A percentile compares a stretch with the other conserved stretches of the same genome.
phyloP scores from a whole-genome alignment of 768 basidiomycete genomes.

The Collybia mongolica region DNA sequence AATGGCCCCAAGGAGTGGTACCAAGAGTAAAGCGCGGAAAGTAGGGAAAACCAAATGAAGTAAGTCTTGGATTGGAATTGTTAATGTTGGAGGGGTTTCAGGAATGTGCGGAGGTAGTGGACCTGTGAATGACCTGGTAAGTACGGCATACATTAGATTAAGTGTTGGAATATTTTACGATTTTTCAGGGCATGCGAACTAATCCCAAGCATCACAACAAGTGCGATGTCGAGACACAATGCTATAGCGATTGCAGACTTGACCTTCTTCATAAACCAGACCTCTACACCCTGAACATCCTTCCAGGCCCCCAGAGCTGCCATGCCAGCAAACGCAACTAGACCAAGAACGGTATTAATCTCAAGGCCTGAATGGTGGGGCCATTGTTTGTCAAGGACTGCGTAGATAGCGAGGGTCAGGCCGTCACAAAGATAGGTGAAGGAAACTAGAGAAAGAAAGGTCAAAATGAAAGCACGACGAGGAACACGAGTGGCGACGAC shows the following conservation, averaged over 20 bases:
- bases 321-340: slow-evolving; percentile 68
- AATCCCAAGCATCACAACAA: slow-evolving; percentile 54
- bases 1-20: slow-evolving; percentile 60
- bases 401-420: slow-evolving; percentile 62
- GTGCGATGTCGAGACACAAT: slow-evolving; percentile 57
- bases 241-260: slow-evolving; percentile 53
- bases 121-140: slow-evolving; percentile 8
- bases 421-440: slow-evolving; percentile 80
- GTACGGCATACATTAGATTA: slow-evolving; percentile 9
- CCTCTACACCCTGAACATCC: slow-evolving; percentile 65
- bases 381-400: slow-evolving; percentile 69
- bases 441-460: slow-evolving; percentile 66
- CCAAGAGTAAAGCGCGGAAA: slow-evolving; percentile 62
- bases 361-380: slow-evolving; percentile 61
- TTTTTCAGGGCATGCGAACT: slow-evolving; percentile 31
- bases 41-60: slow-evolving; percentile 52
- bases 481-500: slow-evolving; percentile 73
- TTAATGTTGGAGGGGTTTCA: slow-evolving; percentile 9
- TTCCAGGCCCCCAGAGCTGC: slow-evolving; percentile 80
- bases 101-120: slow-evolving; percentile 24
- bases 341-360: slow-evolving; percentile 64
- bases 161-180: slow-evolving; percentile 24
- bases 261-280: slow-evolving; percentile 64
- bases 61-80: slow-evolving; percentile 25
- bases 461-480: slow-evolving; percentile 72